Evolutionary conservation across 164 flowering plant genomes (phyloP), one percentile per base, ranked within the genome.

Genomic region (Houttuynia cordata): DNA sequence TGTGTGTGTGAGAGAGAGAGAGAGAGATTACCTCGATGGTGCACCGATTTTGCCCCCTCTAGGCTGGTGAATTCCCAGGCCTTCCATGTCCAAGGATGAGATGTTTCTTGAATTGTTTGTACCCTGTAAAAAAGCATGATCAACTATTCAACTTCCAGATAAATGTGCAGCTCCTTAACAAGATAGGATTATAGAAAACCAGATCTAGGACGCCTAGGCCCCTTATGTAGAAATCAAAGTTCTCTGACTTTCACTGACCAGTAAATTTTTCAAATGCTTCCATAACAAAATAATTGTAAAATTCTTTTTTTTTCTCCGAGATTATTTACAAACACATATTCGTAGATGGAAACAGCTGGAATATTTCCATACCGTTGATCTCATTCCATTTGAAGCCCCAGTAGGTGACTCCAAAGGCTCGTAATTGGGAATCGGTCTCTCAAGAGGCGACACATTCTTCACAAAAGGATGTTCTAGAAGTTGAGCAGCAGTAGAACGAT

Each of bases 391-490:
- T 34, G 74, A 54, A 58, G 68, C 66, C 13, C 70, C 74, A 41
- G 70, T 52, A 39, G 77, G 64, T 52, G 76, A 57, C 65, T 83
- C 96, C 65, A 80, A 59, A 39, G 80, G 70, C 58, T 80, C 87
- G 45, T 75, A 56, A 24, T 61, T 57, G 10, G 58, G 51, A 64
- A 70, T 58, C 39, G 80, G 76, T 61, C 80, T 82, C 64, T 82
- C 96, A 64, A 80, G 6, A 34, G 85, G 85, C 24, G 86, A 76
- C 56, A 83, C 84, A 79, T 75, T 76, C 75, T 79, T 88, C 49
- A 93, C 97, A 78, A 93, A 93, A 41, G 85, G 80, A 73, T 93
- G 97, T 53, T 87, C 97, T 78, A 93, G 72, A 69, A 93, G 90
- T 74, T 81, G 65, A 61, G 84, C 73, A 65, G 98, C 98, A 19